These are phyloP conservation scores for Termitomyces heimii DNA, from an alignment of 768 basidiomycete genomes.

Conservation along the genomic window DNA sequence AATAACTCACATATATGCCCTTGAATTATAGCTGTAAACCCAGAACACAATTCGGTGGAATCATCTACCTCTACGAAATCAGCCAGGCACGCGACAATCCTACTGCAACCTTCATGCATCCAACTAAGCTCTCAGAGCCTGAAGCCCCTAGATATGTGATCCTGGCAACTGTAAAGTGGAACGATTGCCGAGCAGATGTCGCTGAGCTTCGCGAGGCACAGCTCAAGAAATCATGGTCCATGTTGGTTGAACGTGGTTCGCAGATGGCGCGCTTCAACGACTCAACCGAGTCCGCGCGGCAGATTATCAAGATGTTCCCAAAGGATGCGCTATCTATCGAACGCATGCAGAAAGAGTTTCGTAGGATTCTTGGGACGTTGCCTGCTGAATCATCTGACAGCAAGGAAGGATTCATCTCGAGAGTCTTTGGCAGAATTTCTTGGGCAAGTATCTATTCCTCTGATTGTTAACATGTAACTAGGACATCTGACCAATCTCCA, in stretches of 20 bases:
- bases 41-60: constrained; percentile 8
- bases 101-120: constrained; percentile 7
- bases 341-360: constrained; percentile 6
- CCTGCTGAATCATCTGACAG: neutral
- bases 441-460: neutral
- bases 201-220: constrained; percentile 8
- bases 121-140: constrained; percentile 9
- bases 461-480: neutral
- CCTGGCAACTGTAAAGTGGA: constrained; percentile 8
- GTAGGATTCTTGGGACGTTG: constrained; percentile 2
- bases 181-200: neutral
- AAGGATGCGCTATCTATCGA: constrained; percentile 2
- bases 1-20: neutral
- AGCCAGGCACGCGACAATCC: constrained; percentile 8
- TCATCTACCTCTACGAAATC: constrained; percentile 10
- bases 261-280: constrained; percentile 5
- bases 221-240: constrained; percentile 6
- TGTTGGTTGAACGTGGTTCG: constrained; percentile 4
- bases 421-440: constrained; percentile 3
- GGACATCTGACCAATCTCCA: neutral
- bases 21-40: constrained; percentile 5
- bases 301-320: constrained; percentile 6
- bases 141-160: constrained; percentile 6
- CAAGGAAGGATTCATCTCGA: constrained; percentile 9
- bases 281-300: constrained; percentile 3